Base-by-base conservation (phyloP, 2,329 filamentous ascomycete genomes). In the Hyphodiscus sp. region DNA sequence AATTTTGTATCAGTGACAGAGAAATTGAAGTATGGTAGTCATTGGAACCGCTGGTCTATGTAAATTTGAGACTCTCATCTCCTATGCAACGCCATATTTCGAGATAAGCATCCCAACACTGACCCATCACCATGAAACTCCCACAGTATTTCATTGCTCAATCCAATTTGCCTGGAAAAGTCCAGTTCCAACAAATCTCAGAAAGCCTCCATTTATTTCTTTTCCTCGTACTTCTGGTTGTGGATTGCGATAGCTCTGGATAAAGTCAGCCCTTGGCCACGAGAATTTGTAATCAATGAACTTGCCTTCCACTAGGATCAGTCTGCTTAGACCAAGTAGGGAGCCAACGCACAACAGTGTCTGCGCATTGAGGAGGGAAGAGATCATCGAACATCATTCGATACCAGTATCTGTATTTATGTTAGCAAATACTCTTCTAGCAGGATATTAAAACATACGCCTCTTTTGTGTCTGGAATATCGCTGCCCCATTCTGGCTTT, bases 331-430 rank as follows among this genome's bases (percentile, higher is more conserved):
- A 95, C 94, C 94, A 99, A 41, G 89, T 99, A 26, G 94, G 94
- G 53, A 89, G 91, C 95, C 94, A 99, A 68, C 94, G 81, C 88
- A 89, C 87, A 51, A 99, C 94, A 8, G 94, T 99, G 55, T 82
- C 85, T 9, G 94, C 95, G 70, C 92, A 97, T 68, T 86, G 86
- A 53, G 85, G 81, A 46, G 94, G 94, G 82, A 97, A 99, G 74
- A 95, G 92, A 80, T 99, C 92, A 71, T 99, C 94, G 70, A 97
- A 99, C 92, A 99, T 97, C 70, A 77, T 80, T 66, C 94, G 86
- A 76, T 99, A 99, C 94, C 94, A 99, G 80, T 96, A 95, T 46
- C 84, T 87, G 62, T 47, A 46, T 30, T 13, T 26, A 44, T 50
- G 47, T 59, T 50, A 60, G 55, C 19, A 53, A 48, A 7, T 45